These are phyloP conservation scores for Paramecium pentaurelia DNA, from an alignment of 73 alveolate species.

Conservation along the genomic window DNA sequence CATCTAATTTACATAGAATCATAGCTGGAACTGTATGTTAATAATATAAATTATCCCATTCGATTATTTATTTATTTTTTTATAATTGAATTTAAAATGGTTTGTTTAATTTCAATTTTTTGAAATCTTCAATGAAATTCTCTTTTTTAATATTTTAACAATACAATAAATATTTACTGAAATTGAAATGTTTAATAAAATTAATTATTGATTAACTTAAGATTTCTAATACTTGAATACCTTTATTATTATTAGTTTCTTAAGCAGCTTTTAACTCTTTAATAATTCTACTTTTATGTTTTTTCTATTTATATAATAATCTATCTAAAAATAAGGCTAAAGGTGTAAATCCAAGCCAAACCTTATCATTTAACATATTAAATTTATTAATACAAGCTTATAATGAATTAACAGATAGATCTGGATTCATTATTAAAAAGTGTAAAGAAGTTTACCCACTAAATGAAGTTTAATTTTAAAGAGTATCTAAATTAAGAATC, in stretches of 20 bases:
- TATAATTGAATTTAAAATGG: background rate
- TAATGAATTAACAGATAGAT: background rate
- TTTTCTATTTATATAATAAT: background rate
- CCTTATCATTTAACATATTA: background rate
- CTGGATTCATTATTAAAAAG: constrained; percentile 36
- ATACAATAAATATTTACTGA: background rate
- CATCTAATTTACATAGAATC: constrained; percentile 34
- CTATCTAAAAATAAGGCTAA: constrained; percentile 35
- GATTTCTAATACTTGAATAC: background rate
- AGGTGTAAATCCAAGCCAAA: constrained; percentile 19
- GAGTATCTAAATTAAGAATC: background rate
- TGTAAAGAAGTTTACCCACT: background rate
- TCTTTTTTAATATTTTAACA: background rate
- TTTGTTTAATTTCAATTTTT: background rate
- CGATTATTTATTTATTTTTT: background rate
- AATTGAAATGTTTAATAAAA: background rate
- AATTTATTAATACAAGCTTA: background rate
- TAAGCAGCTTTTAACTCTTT: constrained; percentile 28
- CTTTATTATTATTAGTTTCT: background rate
- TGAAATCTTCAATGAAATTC: background rate
- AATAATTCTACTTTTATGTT: constrained; percentile 32
- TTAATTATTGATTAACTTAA: background rate
- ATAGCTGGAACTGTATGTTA: constrained; percentile 27
- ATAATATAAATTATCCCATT: constrained; percentile 10
- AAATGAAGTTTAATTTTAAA: background rate